phyloP scores from a whole-genome alignment of 768 basidiomycete genomes.

The Boletus tomentosulus region DNA sequence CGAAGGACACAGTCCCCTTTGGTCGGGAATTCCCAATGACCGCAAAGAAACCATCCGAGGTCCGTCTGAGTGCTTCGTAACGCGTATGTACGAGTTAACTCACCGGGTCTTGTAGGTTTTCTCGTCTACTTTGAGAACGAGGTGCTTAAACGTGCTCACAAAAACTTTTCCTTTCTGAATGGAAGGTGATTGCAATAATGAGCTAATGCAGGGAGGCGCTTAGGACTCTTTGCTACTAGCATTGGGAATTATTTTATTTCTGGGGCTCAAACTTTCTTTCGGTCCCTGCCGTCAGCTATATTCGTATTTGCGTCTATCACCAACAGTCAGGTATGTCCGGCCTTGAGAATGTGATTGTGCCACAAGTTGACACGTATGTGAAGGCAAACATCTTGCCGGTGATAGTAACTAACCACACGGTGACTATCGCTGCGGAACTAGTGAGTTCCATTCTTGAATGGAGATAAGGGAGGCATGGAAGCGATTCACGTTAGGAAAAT shows the following conservation, averaged over 20 bases:
- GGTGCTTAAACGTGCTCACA: slow-evolving; percentile 83
- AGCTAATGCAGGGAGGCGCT: not conserved
- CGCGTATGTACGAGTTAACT: not conserved
- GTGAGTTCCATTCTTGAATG: slow-evolving; percentile 51
- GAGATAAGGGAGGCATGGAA: slow-evolving; percentile 32
- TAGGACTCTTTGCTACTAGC: slow-evolving; percentile 32
- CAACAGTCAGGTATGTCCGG: slow-evolving; percentile 54
- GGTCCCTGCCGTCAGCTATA: slow-evolving; percentile 89
- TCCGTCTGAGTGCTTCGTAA: slow-evolving; percentile 27
- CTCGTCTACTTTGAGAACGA: slow-evolving; percentile 91
- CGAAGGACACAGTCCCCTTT: slow-evolving; percentile 77
- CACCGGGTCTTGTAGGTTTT: slow-evolving; percentile 54
- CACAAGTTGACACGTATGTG: slow-evolving; percentile 13
- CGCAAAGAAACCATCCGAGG: slow-evolving; percentile 90
- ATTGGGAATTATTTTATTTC: slow-evolving; percentile 91
- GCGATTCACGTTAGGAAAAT: slow-evolving; percentile 49
- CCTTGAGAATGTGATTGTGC: slow-evolving; percentile 10
- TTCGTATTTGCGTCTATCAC: slow-evolving; percentile 93
- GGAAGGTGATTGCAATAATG: slow-evolving; percentile 53
- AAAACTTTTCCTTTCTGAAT: slow-evolving; percentile 90
- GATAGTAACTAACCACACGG: slow-evolving; percentile 90
- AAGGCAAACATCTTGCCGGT: slow-evolving; percentile 82
- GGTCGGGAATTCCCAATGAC: slow-evolving; percentile 84
- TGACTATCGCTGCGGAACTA: slow-evolving; percentile 91
- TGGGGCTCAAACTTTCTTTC: slow-evolving; percentile 85